These are phyloP conservation scores for Phlyctochytrium bullatum DNA, from an alignment of 192 early-diverging fungal species.

Conservation along the genomic window DNA sequence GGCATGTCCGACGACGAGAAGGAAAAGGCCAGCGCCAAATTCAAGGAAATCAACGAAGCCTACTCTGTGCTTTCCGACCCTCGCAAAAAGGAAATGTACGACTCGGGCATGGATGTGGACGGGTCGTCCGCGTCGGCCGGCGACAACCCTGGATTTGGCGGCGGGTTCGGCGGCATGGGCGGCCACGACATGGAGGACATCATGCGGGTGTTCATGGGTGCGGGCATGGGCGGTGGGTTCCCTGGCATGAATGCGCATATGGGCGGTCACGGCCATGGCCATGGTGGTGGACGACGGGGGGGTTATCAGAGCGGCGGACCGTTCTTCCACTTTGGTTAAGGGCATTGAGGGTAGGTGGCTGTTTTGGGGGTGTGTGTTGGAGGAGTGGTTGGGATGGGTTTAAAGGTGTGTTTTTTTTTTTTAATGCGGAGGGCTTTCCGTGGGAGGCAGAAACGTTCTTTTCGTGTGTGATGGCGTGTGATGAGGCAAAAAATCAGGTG, in stretches of 20 bases:
- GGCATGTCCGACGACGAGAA: constrained; percentile 60
- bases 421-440: no score
- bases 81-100: constrained; percentile 75
- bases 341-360: no score
- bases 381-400: no score
- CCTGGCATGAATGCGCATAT: constrained; percentile 1
- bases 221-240: constrained; percentile 25
- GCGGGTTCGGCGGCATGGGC: constrained; percentile 32
- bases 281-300: not conserved
- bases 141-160: constrained; percentile 17
- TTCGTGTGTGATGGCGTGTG: no score
- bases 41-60: constrained; percentile 83
- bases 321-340: constrained; percentile 7
- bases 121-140: constrained; percentile 55
- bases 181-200: constrained; percentile 52
- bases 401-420: no score
- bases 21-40: constrained; percentile 62
- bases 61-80: constrained; percentile 78
- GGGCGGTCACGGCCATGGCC: not conserved
- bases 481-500: no score
- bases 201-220: constrained; percentile 34
- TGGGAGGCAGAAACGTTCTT: no score
- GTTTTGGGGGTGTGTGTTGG: no score
- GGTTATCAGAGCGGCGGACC: not conserved
- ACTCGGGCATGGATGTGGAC: constrained; percentile 77